A percentile compares a stretch with the other conserved stretches of the same genome.
These are phyloP conservation scores for Poa pratensis DNA, from an alignment of 176 grass and related monocot species.

Conservation along the genomic window DNA sequence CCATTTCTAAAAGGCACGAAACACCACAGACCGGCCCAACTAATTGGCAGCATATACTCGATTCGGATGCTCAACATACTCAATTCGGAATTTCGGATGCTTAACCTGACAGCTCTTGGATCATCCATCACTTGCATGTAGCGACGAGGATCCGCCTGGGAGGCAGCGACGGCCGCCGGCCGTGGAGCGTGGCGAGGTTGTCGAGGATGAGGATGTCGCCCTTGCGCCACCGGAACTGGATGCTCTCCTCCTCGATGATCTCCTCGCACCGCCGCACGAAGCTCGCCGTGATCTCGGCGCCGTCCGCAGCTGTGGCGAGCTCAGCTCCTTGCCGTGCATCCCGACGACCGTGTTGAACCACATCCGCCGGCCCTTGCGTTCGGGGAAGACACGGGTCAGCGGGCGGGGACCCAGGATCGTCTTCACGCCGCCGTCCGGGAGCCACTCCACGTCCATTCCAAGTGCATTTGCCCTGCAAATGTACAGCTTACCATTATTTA, in stretches of 20 bases:
- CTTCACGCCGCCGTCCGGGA: background rate
- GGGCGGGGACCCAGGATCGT: background rate
- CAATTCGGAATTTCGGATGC: background rate
- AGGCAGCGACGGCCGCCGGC: slow-evolving; percentile 42
- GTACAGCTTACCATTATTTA: background rate
- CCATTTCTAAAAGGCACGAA: background rate
- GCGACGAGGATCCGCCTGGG: slow-evolving; percentile 50
- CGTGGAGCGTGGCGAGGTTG: slow-evolving; percentile 47
- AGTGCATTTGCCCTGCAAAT: slow-evolving; percentile 40
- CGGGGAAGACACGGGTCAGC: slow-evolving; percentile 42
- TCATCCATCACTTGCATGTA: slow-evolving; percentile 46
- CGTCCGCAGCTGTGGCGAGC: slow-evolving; percentile 59
- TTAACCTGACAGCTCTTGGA: background rate
- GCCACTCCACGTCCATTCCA: slow-evolving; percentile 48
- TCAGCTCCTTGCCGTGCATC: slow-evolving; percentile 60
- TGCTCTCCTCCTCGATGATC: slow-evolving; percentile 81
- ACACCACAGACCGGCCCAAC: background rate
- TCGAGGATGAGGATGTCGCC: slow-evolving; percentile 51
- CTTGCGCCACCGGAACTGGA: slow-evolving; percentile 62
- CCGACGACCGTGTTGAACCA: slow-evolving; percentile 76
- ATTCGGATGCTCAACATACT: too few species aligned
- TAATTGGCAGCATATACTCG: too few species aligned
- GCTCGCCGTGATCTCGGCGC: slow-evolving; percentile 47
- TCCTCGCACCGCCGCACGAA: slow-evolving; percentile 58
- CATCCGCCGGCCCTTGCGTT: slow-evolving; percentile 40